Evolutionary conservation across 352 stramenopile species (phyloP).

Genomic region (Globisporangium barbulae): DNA sequence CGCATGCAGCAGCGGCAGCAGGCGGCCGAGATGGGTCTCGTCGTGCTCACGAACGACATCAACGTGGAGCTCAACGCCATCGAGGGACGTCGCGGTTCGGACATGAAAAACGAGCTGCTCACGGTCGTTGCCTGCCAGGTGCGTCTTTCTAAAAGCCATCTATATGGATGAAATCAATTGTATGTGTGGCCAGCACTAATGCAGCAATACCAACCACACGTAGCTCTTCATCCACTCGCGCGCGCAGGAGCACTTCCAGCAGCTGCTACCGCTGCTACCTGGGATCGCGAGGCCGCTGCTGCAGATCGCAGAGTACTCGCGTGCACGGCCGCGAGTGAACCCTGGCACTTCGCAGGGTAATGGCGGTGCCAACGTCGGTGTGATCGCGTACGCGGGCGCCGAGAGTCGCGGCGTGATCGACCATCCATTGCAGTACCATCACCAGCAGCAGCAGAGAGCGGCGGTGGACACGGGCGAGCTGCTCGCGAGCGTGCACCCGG

Average conservation of each 20-base stretch:
- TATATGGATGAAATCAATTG: background rate
- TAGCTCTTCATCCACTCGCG: conserved; percentile 65
- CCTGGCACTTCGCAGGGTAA: conserved; percentile 30
- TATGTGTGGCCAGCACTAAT: background rate
- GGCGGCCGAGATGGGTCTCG: conserved; percentile 42
- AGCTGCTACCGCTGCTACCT: conserved; percentile 67
- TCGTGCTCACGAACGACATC: conserved; percentile 54
- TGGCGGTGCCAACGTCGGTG: conserved; percentile 26
- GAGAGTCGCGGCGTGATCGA: conserved; percentile 47
- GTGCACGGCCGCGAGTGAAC: conserved; percentile 39
- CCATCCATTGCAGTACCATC: conserved; percentile 45
- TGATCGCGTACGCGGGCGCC: conserved; percentile 53
- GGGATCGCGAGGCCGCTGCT: conserved; percentile 59
- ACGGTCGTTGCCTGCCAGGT: conserved; percentile 70
- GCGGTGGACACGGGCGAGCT: conserved; percentile 17
- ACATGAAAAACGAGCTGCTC: conserved; percentile 80
- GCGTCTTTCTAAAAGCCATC: no score
- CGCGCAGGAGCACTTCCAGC: conserved; percentile 66
- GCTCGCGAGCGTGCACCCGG: conserved; percentile 50
- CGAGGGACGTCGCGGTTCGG: conserved; percentile 49
- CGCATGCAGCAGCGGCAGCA: conserved; percentile 56
- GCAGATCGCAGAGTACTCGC: conserved; percentile 53
- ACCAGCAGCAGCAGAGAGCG: conserved; percentile 16
- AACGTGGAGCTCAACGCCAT: conserved; percentile 63
- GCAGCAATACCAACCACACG: background rate